Conservation (phyloP, 2,329 filamentous ascomycete species). For the Aspergillus novofumigatus region DNA sequence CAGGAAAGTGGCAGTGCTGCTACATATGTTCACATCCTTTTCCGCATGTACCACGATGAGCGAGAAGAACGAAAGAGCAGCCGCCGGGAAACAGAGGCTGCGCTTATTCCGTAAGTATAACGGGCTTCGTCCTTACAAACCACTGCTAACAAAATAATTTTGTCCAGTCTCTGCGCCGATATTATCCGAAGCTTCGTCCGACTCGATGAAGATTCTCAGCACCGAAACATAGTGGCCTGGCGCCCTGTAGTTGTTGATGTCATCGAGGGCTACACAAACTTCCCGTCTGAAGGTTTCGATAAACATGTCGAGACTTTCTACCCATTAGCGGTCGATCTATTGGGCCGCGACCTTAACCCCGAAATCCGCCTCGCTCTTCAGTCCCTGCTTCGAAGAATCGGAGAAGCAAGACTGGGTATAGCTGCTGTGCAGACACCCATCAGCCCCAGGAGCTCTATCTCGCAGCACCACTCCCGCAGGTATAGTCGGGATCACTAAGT, state of each 20-base stretch:
- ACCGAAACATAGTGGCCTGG: slow-evolving; percentile 96
- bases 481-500: slow-evolving; percentile 25
- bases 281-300: slow-evolving; percentile 74
- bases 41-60: slow-evolving; percentile 94
- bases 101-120: slow-evolving; percentile 68
- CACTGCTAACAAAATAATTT: slow-evolving; percentile 17
- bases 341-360: slow-evolving; percentile 73
- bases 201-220: slow-evolving; percentile 93
- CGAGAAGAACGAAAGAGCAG: slow-evolving; percentile 75
- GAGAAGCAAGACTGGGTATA: slow-evolving; percentile 63
- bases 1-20: slow-evolving; percentile 90
- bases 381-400: slow-evolving; percentile 72
- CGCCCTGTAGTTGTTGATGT: slow-evolving; percentile 95
- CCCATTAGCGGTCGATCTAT: slow-evolving; percentile 74
- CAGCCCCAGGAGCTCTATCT: slow-evolving; percentile 35
- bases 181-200: slow-evolving; percentile 81
- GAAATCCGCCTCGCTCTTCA: slow-evolving; percentile 78
- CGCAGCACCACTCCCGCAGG: slow-evolving; percentile 27
- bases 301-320: slow-evolving; percentile 81
- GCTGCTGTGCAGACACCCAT: slow-evolving; percentile 27
- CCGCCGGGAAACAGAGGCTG: slow-evolving; percentile 79
- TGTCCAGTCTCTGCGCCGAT: slow-evolving; percentile 71
- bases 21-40: slow-evolving; percentile 92
- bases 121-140: not conserved
- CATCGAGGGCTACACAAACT: slow-evolving; percentile 83